Conservation (phyloP, 1,284 basidiomycete genomes). For the Rhodotorula sp. region DNA sequence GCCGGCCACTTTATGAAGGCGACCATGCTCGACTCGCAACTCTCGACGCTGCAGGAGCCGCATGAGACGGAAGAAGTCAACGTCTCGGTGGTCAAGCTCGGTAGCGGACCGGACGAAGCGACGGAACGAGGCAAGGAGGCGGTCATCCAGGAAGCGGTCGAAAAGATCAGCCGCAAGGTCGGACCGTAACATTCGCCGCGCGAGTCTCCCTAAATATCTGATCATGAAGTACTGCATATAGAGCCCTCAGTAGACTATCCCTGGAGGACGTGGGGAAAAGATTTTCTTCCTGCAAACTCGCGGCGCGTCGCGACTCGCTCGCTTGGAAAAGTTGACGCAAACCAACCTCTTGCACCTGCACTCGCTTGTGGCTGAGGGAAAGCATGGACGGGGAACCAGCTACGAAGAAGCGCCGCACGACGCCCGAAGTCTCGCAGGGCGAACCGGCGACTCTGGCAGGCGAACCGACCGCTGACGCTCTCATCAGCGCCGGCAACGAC, state of each 20-base stretch:
- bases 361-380: neutral
- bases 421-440: slow-evolving; percentile 11
- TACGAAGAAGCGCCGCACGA: slow-evolving; percentile 8
- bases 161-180: neutral
- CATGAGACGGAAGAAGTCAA: slow-evolving; percentile 25
- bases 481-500: neutral
- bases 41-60: slow-evolving; percentile 65
- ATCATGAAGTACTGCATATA: neutral
- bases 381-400: slow-evolving; percentile 19
- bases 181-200: neutral
- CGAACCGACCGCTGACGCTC: slow-evolving; percentile 14
- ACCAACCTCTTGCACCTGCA: too few relatives aligned
- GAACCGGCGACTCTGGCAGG: slow-evolving; percentile 9
- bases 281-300: neutral
- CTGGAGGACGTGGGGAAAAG: too few relatives aligned
- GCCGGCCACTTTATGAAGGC: slow-evolving; percentile 86
- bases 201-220: neutral
- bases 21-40: slow-evolving; percentile 79
- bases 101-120: slow-evolving; percentile 20
- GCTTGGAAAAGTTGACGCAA: neutral
- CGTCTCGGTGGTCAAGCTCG: slow-evolving; percentile 30
- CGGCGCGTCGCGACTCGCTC: slow-evolving; percentile 7
- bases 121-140: slow-evolving; percentile 33
- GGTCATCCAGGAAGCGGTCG: slow-evolving; percentile 13
- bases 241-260: too few relatives aligned